Conservation (phyloP, 805 yeast genomes). For the Sungouiozyma intestinalis region DNA sequence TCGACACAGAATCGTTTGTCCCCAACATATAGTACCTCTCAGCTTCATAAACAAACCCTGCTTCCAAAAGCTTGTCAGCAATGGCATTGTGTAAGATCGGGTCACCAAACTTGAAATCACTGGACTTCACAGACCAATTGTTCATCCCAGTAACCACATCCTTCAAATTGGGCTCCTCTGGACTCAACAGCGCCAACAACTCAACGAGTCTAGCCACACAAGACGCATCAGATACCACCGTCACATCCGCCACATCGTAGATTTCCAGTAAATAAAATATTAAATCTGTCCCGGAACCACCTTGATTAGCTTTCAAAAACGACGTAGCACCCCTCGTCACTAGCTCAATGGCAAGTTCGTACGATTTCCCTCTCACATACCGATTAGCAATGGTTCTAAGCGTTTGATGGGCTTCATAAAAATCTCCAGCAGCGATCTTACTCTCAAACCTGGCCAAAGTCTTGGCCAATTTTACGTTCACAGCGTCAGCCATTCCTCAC, state of each 20-base stretch:
- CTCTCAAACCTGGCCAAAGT: slow-evolving; percentile 56
- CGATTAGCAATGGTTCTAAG: slow-evolving; percentile 82
- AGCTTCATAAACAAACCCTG: slow-evolving; percentile 48
- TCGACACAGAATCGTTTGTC: slow-evolving; percentile 42
- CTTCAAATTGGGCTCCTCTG: slow-evolving; percentile 49
- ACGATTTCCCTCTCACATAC: slow-evolving; percentile 59
- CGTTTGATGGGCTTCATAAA: slow-evolving; percentile 94
- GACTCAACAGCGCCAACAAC: slow-evolving; percentile 34
- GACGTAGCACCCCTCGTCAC: slow-evolving; percentile 62
- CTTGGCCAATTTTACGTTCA: slow-evolving; percentile 37
- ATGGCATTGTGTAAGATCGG: slow-evolving; percentile 61
- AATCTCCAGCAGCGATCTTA: slow-evolving; percentile 63
- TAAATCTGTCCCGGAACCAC: slow-evolving; percentile 75
- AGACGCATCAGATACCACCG: slow-evolving; percentile 28
- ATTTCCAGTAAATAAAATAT: slow-evolving; percentile 63
- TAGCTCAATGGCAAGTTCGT: slow-evolving; percentile 60
- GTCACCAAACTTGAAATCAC: slow-evolving; percentile 56
- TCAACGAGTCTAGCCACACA: slow-evolving; percentile 40
- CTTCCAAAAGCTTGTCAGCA: slow-evolving; percentile 51
- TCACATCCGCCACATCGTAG: slow-evolving; percentile 40
- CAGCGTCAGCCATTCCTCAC: not conserved
- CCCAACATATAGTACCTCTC: slow-evolving; percentile 66
- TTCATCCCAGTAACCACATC: slow-evolving; percentile 57
- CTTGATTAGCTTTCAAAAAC: slow-evolving; percentile 58
- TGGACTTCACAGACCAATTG: slow-evolving; percentile 50